These are phyloP conservation scores for Violaceomyces palustris DNA, from an alignment of 1,284 basidiomycete species.

Conservation along the genomic window DNA sequence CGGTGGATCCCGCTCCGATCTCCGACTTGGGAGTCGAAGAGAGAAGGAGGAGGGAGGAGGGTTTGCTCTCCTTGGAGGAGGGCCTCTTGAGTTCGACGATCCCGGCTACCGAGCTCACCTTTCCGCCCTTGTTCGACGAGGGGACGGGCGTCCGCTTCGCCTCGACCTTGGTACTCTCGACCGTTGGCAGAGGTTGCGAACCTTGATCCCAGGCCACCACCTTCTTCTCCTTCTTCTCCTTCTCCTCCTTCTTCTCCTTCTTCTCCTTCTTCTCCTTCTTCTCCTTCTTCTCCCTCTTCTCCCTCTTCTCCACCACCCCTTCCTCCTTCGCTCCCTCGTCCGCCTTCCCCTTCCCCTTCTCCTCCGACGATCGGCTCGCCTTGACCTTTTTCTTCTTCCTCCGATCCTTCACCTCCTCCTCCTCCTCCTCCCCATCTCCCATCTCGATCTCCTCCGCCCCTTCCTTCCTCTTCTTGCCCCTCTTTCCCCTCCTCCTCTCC, in stretches of 20 bases:
- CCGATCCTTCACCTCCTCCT: not conserved
- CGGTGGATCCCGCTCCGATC: too few species aligned
- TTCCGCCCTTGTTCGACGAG: too few species aligned
- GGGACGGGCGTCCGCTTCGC: too few species aligned
- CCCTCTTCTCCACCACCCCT: not conserved
- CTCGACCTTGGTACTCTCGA: too few species aligned
- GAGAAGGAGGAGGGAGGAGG: too few species aligned
- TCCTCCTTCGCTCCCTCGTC: constrained; percentile 5
- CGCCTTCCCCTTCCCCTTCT: not conserved
- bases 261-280: not conserved
- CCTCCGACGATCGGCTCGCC: not conserved
- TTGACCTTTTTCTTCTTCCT: not conserved
- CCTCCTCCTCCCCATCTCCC: not conserved
- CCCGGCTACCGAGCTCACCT: too few species aligned
- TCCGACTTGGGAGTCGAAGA: too few species aligned
- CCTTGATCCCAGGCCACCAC: constrained; percentile 10
- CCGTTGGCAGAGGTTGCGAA: not conserved
- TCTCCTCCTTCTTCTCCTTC: constrained; percentile 5
- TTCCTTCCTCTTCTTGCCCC: not conserved
- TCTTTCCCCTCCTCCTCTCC: not conserved
- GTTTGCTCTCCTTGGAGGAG: too few species aligned
- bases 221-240: not conserved
- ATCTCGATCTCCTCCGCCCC: not conserved
- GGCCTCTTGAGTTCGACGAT: too few species aligned
- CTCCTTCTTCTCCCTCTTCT: constrained; percentile 3